phyloP scores from a whole-genome alignment of 495 filamentous ascomycete genomes.

The Hyaloscypha hepaticicola region DNA sequence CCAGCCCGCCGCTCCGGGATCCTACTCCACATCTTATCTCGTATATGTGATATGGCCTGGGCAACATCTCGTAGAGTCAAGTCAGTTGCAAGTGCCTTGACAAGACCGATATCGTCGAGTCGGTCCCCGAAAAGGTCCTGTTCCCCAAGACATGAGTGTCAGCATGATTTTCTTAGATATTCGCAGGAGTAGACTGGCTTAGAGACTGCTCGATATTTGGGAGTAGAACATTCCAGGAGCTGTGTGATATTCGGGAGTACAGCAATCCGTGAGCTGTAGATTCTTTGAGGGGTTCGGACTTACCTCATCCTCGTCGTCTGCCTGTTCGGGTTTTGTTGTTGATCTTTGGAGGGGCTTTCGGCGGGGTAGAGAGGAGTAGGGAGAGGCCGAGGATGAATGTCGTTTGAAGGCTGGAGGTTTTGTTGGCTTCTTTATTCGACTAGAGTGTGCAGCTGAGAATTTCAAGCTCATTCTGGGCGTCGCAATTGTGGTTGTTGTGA shows the following conservation, averaged over 20 bases:
- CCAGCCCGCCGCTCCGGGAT: conserved; percentile 62
- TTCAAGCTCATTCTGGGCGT: conserved; percentile 28
- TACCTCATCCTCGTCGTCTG: conserved; percentile 16
- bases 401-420: conserved; percentile 38
- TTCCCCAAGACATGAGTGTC: too few species aligned
- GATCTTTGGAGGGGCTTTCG: conserved; percentile 51
- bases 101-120: conserved; percentile 55
- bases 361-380: conserved; percentile 54
- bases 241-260: too few species aligned
- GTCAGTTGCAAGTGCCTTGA: conserved; percentile 50
- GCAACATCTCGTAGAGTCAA: conserved; percentile 60
- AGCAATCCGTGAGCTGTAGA: too few species aligned
- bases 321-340: conserved; percentile 29
- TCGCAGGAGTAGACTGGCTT: too few species aligned
- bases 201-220: too few species aligned
- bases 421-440: conserved; percentile 42
- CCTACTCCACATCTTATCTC: conserved; percentile 63
- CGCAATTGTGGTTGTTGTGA: neutral
- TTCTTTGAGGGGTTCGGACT: too few species aligned
- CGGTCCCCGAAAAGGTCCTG: conserved; percentile 48
- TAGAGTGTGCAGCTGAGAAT: conserved; percentile 31
- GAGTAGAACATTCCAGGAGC: too few species aligned
- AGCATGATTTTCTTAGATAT: too few species aligned
- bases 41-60: conserved; percentile 62
- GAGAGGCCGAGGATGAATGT: conserved; percentile 40